phyloP scores from a whole-genome alignment of 225 moss, liverwort and hornwort genomes.

The Pseudoscleropodium purum region DNA sequence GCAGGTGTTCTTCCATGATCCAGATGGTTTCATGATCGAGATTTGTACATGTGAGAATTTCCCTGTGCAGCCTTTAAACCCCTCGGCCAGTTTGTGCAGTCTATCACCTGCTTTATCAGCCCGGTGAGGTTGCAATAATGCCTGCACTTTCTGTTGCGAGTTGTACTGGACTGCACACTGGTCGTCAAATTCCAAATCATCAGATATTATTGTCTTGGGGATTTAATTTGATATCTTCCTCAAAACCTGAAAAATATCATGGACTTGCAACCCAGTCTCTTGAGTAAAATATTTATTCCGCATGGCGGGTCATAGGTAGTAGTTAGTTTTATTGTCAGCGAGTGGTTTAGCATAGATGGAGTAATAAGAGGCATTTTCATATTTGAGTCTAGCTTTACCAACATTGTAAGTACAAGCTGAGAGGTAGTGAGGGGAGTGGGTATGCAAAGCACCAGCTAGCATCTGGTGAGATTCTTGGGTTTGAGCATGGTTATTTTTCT shows the following conservation, averaged over 20 bases:
- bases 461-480: background rate
- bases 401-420: background rate
- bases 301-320: background rate
- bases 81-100: constrained; percentile 5
- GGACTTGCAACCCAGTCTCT: background rate
- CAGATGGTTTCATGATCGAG: constrained; percentile 88
- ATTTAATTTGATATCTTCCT: background rate
- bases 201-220: background rate
- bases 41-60: constrained; percentile 77
- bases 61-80: constrained; percentile 37
- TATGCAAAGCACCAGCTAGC: background rate
- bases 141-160: background rate
- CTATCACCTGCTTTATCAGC: constrained; percentile 19
- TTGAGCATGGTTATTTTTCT: background rate
- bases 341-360: background rate
- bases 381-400: background rate
- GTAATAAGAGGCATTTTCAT: background rate
- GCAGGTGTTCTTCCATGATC: constrained; percentile 87
- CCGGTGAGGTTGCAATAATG: background rate
- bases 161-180: background rate
- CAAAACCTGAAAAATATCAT: background rate
- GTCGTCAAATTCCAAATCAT: background rate
- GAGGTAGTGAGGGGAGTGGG: background rate
- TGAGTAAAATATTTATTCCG: background rate
- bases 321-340: background rate